Evolutionary conservation across 192 early-diverging fungal species (phyloP), one percentile per base, ranked within the genome.

Genomic region (Backusella tarrabulga): DNA sequence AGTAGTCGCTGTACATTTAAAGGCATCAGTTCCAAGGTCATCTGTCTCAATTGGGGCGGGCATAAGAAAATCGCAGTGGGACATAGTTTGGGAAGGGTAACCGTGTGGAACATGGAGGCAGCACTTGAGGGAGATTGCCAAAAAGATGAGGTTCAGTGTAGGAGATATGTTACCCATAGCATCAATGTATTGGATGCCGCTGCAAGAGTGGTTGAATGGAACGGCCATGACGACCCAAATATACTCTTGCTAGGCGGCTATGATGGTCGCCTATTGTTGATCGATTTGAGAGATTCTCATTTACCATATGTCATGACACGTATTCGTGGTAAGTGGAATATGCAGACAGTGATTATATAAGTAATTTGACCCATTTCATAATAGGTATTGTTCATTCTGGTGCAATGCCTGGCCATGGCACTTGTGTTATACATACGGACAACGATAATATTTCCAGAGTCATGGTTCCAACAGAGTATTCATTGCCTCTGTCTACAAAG

Each of bases 21-120:
- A 17, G 46, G 38, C 15, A 29, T 70, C 17, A 38, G 34, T 12
- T 72, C 42, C 0, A 46, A 32, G 23, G 12, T 50, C 4, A 50
- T 74, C 15, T 35, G 29, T 26, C 15, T 77, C 9, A 40, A 36
- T 17, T 76, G 79, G 75, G 79, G 71, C 17, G 75, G 79, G 3
- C 60, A 76, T 17, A 68, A 69, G 68, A 76, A 76, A 42, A 32
- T 80, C 0, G 68, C 68, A 23, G 44, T 71, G 21, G 71, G 74
- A 0, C 69, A 29, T 69, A 68, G 67, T 11, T 34, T 42, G n/a
- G 75, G 75, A 44, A 38, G 71, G 40, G 9, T 35, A 3, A 63
- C 44, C n/a, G 23, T 76, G 3, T 77, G 79, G 79, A 67, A 80
- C 34, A 66, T 76, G 26, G 34, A 67, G 21, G 29, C 1, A 19